Evolutionary conservation across 257 asterid species (phyloP).

Genomic region (Solanum appendiculatum): DNA sequence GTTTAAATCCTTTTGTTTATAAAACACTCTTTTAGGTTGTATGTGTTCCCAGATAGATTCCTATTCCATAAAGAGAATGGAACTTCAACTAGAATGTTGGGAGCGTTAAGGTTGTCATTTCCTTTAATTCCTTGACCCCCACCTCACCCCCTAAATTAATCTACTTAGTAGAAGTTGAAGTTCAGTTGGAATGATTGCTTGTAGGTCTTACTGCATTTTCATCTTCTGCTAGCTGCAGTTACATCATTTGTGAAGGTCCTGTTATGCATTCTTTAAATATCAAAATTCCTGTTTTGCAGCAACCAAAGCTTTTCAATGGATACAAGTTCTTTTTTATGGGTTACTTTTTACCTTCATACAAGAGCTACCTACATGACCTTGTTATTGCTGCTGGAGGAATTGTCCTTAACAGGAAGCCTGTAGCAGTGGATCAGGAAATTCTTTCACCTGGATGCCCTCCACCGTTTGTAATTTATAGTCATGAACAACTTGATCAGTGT

Average conservation of each 20-base stretch:
- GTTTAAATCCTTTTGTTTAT: not conserved
- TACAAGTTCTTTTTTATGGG: constrained; percentile 59
- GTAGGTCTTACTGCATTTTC: not conserved
- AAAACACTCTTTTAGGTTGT: not conserved
- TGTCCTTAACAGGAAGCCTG: constrained; percentile 69
- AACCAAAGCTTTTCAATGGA: constrained; percentile 69
- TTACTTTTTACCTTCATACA: constrained; percentile 57
- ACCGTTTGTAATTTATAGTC: constrained; percentile 46
- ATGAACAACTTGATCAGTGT: constrained; percentile 46
- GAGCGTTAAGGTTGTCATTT: not conserved
- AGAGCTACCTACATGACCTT: constrained; percentile 69
- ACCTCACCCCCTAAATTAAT: not conserved
- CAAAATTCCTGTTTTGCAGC: constrained; percentile 33
- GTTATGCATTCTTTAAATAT: not conserved
- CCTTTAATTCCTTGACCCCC: not conserved
- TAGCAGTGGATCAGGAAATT: constrained; percentile 23
- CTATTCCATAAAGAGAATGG: not conserved
- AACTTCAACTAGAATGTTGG: not conserved
- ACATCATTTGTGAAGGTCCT: not conserved
- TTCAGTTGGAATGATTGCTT: not conserved
- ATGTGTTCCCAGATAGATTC: not conserved
- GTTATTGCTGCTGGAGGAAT: constrained; percentile 82
- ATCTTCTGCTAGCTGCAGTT: not conserved
- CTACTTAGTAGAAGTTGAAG: not conserved
- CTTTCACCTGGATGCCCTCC: constrained; percentile 7